Base-by-base conservation (phyloP, 345 rosid genomes). In the Populus alba region DNA sequence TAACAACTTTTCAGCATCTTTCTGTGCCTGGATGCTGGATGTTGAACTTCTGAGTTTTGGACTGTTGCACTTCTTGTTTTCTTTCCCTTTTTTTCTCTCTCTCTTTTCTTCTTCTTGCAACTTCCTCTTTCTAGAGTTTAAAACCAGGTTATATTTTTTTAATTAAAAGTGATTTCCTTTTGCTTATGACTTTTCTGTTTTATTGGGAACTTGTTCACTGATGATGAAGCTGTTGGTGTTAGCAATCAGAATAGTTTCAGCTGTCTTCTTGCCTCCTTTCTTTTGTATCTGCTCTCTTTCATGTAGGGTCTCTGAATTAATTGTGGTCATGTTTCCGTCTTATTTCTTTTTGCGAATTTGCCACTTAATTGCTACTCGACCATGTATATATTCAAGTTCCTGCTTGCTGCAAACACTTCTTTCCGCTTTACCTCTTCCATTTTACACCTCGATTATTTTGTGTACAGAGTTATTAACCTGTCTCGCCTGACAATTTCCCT, bases 31-130 rank as follows among this genome's bases (percentile, higher is more conserved):
- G 84, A 79, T 83, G 84, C 83, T 77, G 85, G 86, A 85, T 88
- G 89, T 83, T 89, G 84, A 86, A 85, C 85, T 85, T 84, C 79
- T 72, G 72, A 71, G 78, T 83, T 85, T 59, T 88, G 91, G 94
- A 87, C 87, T 68, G 61, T 86, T 85, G 80, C 78, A 23, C 76
- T 76, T 83, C 79, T 85, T 69, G 70, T 70, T 75, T 66, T 63
- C 66, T 51, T 39, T 43, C 33, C 47, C 72, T 23, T 16, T 39
- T 55, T 72, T 74, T 70, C 51, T 17, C 51, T 17, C 51, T 51
- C 41, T 59, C 76, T 17, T 72, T 76, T 66, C 51, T 17, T 49
- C 47, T 23, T 51, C 49, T 66, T 75, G 17, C 41, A 35, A 35
- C 70, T 43, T 69, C 75, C 68, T 53, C 38, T 73, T 31, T 33